phyloP scores from a whole-genome alignment of 768 basidiomycete genomes.

The Leccinum sublutescens region DNA sequence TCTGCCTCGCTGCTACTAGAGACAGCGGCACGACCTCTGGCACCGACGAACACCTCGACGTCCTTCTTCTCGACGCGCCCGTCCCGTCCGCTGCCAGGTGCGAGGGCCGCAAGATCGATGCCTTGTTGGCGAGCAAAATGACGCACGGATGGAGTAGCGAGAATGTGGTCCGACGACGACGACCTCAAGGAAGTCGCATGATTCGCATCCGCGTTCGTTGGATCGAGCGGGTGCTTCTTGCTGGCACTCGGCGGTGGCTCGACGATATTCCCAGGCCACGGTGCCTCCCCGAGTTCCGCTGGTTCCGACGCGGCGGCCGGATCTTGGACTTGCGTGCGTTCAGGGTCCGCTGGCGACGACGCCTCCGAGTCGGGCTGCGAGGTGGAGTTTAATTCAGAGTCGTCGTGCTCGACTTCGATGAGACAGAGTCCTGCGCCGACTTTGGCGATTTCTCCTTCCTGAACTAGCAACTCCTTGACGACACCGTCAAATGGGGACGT shows the following conservation, averaged over 20 bases:
- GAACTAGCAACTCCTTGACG: constrained; percentile 67
- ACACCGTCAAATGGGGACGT: constrained; percentile 83
- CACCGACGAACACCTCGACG: constrained; percentile 60
- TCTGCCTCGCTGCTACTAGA: background rate
- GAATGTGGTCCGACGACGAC: constrained; percentile 35
- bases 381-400: background rate
- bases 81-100: constrained; percentile 68
- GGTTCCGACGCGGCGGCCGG: constrained; percentile 10
- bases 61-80: constrained; percentile 78
- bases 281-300: no score
- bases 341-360: background rate
- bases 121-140: constrained; percentile 63
- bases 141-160: constrained; percentile 76
- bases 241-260: background rate
- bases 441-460: constrained; percentile 81
- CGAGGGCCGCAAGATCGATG: constrained; percentile 56
- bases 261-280: background rate
- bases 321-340: constrained; percentile 9
- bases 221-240: constrained; percentile 63
- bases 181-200: constrained; percentile 11
- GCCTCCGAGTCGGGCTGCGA: background rate
- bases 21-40: constrained; percentile 9
- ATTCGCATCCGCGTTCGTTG: constrained; percentile 35
- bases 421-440: constrained; percentile 76
- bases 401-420: constrained; percentile 76